These are phyloP conservation scores for Chionographis japonica DNA, from an alignment of 106 monocot species.

Conservation along the genomic window DNA sequence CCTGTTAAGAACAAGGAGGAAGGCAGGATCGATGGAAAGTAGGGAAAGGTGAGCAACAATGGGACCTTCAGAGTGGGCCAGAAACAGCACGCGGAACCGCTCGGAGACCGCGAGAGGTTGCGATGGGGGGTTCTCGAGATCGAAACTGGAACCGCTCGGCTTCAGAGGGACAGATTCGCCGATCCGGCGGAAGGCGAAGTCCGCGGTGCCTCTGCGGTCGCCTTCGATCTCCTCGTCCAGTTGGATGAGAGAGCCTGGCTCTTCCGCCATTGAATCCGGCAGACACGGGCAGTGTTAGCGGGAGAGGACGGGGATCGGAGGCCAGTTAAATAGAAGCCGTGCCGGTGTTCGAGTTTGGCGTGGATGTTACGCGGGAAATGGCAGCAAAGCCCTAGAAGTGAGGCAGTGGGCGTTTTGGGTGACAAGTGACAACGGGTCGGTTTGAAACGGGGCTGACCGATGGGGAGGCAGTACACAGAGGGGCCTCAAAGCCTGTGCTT, in stretches of 20 bases:
- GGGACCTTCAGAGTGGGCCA: constrained; percentile 69
- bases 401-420: too few relatives aligned
- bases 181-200: constrained; percentile 69
- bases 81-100: constrained; percentile 44
- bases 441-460: too few relatives aligned
- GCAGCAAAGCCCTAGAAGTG: too few relatives aligned
- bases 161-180: constrained; percentile 69
- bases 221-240: constrained; percentile 63
- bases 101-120: constrained; percentile 64
- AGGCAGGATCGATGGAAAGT: neutral
- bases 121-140: constrained; percentile 46
- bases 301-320: too few relatives aligned
- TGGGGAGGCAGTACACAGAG: too few relatives aligned
- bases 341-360: too few relatives aligned
- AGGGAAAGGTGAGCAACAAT: neutral
- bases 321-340: too few relatives aligned
- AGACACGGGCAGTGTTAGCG: too few relatives aligned
- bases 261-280: constrained; percentile 1
- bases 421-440: too few relatives aligned
- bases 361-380: too few relatives aligned
- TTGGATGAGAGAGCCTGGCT: neutral
- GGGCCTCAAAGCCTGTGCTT: too few relatives aligned
- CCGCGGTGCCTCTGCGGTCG: constrained; percentile 40
- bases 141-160: constrained; percentile 45
- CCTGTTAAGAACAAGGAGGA: constrained; percentile 2